phyloP scores from a whole-genome alignment of 805 yeast genomes.

The Candida ortonii region DNA sequence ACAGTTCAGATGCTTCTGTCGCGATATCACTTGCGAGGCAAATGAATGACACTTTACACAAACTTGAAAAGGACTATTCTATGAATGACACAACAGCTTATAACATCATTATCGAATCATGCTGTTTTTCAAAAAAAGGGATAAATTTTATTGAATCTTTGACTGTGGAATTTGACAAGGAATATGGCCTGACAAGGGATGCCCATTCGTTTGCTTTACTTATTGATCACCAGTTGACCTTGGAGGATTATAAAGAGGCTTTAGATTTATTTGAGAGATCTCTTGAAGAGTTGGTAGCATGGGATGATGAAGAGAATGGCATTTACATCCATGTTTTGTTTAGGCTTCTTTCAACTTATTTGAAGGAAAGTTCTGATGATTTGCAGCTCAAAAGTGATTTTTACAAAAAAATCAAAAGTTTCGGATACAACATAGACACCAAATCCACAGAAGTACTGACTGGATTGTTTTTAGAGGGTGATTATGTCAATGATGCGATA shows the following conservation, averaged over 20 bases:
- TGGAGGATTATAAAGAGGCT: constrained; percentile 35
- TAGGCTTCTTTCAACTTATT: constrained; percentile 23
- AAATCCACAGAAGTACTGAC: constrained; percentile 39
- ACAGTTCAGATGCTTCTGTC: constrained; percentile 19
- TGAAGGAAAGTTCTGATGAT: constrained; percentile 18
- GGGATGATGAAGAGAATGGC: constrained; percentile 38
- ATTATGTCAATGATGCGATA: constrained; percentile 39
- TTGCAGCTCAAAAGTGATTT: constrained; percentile 26
- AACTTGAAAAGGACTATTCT: constrained; percentile 15
- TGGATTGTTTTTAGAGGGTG: constrained; percentile 33
- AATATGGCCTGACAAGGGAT: constrained; percentile 34
- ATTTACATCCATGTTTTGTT: constrained; percentile 28
- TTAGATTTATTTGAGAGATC: constrained; percentile 35
- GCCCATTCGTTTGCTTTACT: constrained; percentile 36
- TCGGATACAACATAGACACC: constrained; percentile 37
- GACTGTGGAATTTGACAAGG: constrained; percentile 29
- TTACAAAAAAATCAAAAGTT: constrained; percentile 42
- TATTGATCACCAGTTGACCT: constrained; percentile 32
- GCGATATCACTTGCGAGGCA: constrained; percentile 35
- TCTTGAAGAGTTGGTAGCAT: constrained; percentile 38
- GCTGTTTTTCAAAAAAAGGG: constrained; percentile 30
- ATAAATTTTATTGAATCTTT: constrained; percentile 25
- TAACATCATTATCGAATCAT: constrained; percentile 25
- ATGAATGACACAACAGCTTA: constrained; percentile 25
- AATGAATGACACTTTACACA: constrained; percentile 14